phyloP scores from a whole-genome alignment of 2,329 filamentous ascomycete genomes.

The Juglanconis oblonga region DNA sequence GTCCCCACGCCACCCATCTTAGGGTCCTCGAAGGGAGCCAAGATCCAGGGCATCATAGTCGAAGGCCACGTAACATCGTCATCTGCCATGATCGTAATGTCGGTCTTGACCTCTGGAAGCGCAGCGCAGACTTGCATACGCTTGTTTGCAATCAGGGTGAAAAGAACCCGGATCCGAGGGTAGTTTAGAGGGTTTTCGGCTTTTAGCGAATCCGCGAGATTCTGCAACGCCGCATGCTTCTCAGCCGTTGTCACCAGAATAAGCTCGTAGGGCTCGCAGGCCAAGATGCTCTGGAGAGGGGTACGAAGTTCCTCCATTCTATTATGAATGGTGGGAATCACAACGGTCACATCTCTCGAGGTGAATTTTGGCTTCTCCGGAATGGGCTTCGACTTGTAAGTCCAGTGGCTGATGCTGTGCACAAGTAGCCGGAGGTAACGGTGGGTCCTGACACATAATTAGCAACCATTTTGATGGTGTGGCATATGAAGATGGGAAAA shows the following conservation, averaged over 20 bases:
- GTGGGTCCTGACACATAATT: slow-evolving; percentile 62
- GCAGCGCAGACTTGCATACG: slow-evolving; percentile 89
- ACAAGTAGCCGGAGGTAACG: slow-evolving; percentile 83
- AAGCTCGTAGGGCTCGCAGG: slow-evolving; percentile 66
- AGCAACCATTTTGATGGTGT: background rate
- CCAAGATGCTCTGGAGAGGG: slow-evolving; percentile 75
- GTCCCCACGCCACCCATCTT: slow-evolving; percentile 88
- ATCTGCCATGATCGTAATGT: slow-evolving; percentile 88
- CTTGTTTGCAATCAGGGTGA: slow-evolving; percentile 87
- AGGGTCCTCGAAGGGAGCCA: slow-evolving; percentile 85
- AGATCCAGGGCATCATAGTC: slow-evolving; percentile 83
- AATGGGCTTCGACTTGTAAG: slow-evolving; percentile 80
- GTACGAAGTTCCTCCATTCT: slow-evolving; percentile 78
- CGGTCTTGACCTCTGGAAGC: slow-evolving; percentile 78
- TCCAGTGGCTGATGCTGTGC: slow-evolving; percentile 82
- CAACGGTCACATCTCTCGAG: slow-evolving; percentile 83
- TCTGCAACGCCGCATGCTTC: slow-evolving; percentile 67
- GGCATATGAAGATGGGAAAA: slow-evolving; percentile 6
- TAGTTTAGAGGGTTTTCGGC: slow-evolving; percentile 26
- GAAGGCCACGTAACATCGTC: slow-evolving; percentile 93
- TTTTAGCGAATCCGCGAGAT: slow-evolving; percentile 60
- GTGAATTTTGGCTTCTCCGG: slow-evolving; percentile 78
- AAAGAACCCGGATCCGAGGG: slow-evolving; percentile 69
- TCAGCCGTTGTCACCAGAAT: slow-evolving; percentile 85
- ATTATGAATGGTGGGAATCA: slow-evolving; percentile 89